These are phyloP conservation scores for Anthostomella pinea DNA, from an alignment of 2,329 filamentous ascomycete species.

Conservation along the genomic window DNA sequence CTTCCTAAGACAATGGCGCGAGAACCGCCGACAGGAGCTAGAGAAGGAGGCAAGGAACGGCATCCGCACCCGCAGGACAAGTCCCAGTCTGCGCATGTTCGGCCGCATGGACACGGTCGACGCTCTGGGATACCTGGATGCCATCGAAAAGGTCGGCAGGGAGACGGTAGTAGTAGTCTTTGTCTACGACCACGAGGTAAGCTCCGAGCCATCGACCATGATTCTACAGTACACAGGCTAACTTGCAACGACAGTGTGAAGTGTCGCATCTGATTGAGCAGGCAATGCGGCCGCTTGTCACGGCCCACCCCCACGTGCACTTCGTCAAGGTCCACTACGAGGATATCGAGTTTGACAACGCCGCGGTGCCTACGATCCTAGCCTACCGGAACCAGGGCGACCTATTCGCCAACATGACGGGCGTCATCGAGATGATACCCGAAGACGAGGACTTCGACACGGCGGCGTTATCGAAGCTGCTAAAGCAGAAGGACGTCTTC, in stretches of 20 bases:
- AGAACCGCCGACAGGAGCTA: conserved; percentile 74
- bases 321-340: conserved; percentile 91
- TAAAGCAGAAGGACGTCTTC: conserved; percentile 52
- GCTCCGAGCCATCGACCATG: conserved; percentile 28
- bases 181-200: conserved; percentile 84
- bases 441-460: conserved; percentile 60
- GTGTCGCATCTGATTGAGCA: conserved; percentile 77
- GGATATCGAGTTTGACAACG: conserved; percentile 91
- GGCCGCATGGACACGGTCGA: conserved; percentile 82
- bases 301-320: conserved; percentile 66
- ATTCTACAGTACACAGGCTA: conserved; percentile 14
- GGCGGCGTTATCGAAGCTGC: conserved; percentile 49
- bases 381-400: conserved; percentile 87
- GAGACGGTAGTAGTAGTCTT: conserved; percentile 89
- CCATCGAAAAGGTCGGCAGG: conserved; percentile 81
- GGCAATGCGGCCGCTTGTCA: conserved; percentile 72
- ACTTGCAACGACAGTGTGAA: conserved; percentile 58
- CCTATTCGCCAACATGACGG: conserved; percentile 84
- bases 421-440: conserved; percentile 82
- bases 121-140: conserved; percentile 89
- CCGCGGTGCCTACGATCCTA: conserved; percentile 81
- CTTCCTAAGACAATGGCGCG: conserved; percentile 84
- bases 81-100: conserved; percentile 74
- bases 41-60: conserved; percentile 56
- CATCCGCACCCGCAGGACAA: conserved; percentile 65